Evolutionary conservation across 2,329 filamentous ascomycete species (phyloP).

Genomic region (Chaetomium strumarium): DNA sequence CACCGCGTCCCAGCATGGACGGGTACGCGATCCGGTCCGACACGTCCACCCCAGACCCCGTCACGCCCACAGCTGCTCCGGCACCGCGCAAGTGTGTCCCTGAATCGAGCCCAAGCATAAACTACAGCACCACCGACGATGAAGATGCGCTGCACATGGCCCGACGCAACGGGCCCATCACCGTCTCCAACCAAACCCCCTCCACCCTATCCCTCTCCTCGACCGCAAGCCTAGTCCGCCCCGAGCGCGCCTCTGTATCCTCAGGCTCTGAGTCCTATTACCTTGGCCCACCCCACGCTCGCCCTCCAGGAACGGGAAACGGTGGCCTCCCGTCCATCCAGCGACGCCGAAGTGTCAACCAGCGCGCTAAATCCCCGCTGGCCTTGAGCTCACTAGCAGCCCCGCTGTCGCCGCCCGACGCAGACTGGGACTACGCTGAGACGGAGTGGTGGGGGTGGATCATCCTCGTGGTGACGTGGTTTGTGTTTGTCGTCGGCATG

Average conservation of each 20-base stretch:
- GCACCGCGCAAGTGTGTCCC: constrained; percentile 20
- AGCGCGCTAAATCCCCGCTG: constrained; percentile 54
- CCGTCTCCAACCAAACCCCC: constrained; percentile 20
- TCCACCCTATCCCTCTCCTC: constrained; percentile 30
- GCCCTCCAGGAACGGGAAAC: background rate
- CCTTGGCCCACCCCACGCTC: constrained; percentile 28
- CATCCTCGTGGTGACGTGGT: constrained; percentile 82
- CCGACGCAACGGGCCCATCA: constrained; percentile 5
- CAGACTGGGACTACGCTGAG: constrained; percentile 83
- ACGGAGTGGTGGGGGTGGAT: constrained; percentile 99
- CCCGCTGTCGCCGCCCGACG: constrained; percentile 42
- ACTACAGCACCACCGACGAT: constrained; percentile 75
- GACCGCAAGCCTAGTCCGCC: constrained; percentile 19
- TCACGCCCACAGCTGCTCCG: constrained; percentile 20
- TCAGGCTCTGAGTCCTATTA: constrained; percentile 62
- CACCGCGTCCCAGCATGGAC: constrained; percentile 42
- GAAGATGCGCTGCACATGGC: constrained; percentile 65
- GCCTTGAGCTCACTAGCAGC: constrained; percentile 44
- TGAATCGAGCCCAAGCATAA: constrained; percentile 45
- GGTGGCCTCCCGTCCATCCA: constrained; percentile 33
- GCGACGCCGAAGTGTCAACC: constrained; percentile 41
- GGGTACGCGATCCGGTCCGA: constrained; percentile 36
- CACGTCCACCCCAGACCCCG: constrained; percentile 6
- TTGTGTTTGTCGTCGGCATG: constrained; percentile 95
- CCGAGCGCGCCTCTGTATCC: constrained; percentile 37